Percentiles rank a stretch among this genome's conserved stretches.
Evolutionary conservation across 2,329 filamentous ascomycete genomes (phyloP).

Genomic region (Cytospora mali): DNA sequence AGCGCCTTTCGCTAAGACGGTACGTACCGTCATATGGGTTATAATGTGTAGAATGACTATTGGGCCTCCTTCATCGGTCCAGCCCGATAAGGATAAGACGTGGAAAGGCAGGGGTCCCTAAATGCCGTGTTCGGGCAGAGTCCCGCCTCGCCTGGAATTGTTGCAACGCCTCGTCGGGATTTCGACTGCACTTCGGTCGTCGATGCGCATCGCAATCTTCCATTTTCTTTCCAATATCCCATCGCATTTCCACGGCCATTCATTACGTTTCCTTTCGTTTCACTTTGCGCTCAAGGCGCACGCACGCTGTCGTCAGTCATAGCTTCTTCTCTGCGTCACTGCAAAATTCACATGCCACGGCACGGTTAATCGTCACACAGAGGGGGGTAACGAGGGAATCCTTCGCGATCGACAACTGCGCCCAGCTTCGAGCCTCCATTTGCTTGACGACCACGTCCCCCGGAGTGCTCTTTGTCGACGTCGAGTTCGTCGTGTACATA

Average conservation of each 20-base stretch:
- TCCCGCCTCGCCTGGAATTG: not conserved
- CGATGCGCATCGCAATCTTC: not conserved
- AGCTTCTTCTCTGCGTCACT: not conserved
- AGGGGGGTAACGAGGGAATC: not conserved
- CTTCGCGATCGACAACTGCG: conserved; percentile 4
- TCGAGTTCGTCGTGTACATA: not conserved
- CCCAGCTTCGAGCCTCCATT: conserved; percentile 2
- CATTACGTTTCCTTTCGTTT: not conserved
- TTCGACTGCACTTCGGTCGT: not conserved
- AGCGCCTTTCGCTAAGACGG: too few species aligned
- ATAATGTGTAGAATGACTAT: too few species aligned
- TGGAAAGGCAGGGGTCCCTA: not conserved
- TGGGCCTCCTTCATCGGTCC: not conserved
- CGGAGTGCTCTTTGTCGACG: not conserved
- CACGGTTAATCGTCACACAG: not conserved
- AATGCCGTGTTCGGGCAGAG: too few species aligned
- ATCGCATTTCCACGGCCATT: not conserved
- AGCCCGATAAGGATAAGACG: conserved; percentile 1
- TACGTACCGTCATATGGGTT: too few species aligned
- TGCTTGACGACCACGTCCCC: conserved; percentile 6
- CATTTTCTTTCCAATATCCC: not conserved
- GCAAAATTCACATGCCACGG: not conserved
- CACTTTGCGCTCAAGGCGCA: not conserved
- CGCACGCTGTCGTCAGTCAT: not conserved
- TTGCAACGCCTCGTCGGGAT: not conserved